Evolutionary conservation across 75 land plant genomes (phyloP), one percentile per base, ranked within the genome.

Genomic region (Sequoiadendron giganteum): DNA sequence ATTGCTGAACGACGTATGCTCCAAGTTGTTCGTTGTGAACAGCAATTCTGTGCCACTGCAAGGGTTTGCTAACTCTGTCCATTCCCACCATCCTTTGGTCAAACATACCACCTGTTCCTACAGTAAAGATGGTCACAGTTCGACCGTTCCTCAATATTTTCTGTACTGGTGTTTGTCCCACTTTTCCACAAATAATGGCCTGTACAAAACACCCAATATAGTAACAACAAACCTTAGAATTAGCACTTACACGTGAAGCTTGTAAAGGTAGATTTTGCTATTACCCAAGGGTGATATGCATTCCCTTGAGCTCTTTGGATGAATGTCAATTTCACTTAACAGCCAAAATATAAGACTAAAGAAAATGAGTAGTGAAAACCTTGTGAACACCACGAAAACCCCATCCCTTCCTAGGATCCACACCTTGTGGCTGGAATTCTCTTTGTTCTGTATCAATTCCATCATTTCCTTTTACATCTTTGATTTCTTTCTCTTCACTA

Each of bases 181-280:
- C 92, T 90, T 92, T 95, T 13, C 99, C 99, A 90, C 98, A 93
- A 43, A 97, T 92, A 52, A 97, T 97, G 76, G 99, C 99, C 99
- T 97, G 89, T 4, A 84, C 6, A 84, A 61, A 85, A 25, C 65
- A 65, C 61, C 47, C 54, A 47, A 82, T 82, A 42, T 9, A 82
- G 1, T 45, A 82, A 42, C 48, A 80, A 80, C 30, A 42, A 43
- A 80, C 7, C 3, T 80, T 25, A 19, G 28, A 42, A 80, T 21
- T 81, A 82, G 48, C n/a, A 82, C 49, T n/a, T 82, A 82, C 30
- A 82, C 1, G 10, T 3, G 84, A n/a, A 19, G 13, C 47, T 47
- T 82, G 52, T n/a, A 47, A 15, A 82, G 15, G 30, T 39, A 5
- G 34, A 80, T 40, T 42, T 80, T 25, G 2, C 28, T 80, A 48